Evolutionary conservation across 176 grass and related monocot species (phyloP).

Genomic region (Chloris gayana): DNA sequence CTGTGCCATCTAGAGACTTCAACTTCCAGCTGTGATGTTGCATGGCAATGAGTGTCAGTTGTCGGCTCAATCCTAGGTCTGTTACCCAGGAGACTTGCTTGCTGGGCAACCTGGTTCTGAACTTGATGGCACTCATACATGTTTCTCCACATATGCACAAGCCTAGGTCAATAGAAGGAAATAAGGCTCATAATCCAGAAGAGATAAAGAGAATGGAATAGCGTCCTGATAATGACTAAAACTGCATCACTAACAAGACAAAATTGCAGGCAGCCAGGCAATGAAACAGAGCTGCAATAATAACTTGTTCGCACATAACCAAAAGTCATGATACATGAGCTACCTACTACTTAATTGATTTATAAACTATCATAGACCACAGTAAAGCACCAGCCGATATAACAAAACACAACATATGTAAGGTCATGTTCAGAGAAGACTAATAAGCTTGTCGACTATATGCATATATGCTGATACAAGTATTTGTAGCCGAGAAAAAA

Average conservation of each 20-base stretch:
- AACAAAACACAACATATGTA: background rate
- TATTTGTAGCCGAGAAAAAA: background rate
- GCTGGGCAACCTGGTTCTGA: constrained; percentile 82
- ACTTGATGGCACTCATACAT: constrained; percentile 97
- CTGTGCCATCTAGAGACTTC: constrained; percentile 85
- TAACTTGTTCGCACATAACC: constrained; percentile 2
- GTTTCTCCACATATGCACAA: constrained; percentile 92
- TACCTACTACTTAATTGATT: constrained; percentile 23
- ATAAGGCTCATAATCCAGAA: constrained; percentile 15
- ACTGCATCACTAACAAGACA: constrained; percentile 15
- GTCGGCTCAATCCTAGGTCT: constrained; percentile 76
- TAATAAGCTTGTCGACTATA: constrained; percentile 23
- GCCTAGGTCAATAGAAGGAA: constrained; percentile 58
- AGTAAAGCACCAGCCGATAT: constrained; percentile 19
- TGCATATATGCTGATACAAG: constrained; percentile 5
- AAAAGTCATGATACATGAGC: background rate
- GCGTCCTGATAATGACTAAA: background rate
- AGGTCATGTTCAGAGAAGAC: background rate
- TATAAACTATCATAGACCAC: background rate
- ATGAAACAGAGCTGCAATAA: constrained; percentile 3
- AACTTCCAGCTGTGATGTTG: constrained; percentile 78
- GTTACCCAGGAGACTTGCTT: constrained; percentile 63
- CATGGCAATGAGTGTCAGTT: constrained; percentile 71
- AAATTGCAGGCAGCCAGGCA: background rate
- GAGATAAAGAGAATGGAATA: constrained; percentile 19